Evolutionary conservation across 352 stramenopile species (phyloP), one percentile per base, ranked within the genome.

Genomic region (Thalassiosira hispida): DNA sequence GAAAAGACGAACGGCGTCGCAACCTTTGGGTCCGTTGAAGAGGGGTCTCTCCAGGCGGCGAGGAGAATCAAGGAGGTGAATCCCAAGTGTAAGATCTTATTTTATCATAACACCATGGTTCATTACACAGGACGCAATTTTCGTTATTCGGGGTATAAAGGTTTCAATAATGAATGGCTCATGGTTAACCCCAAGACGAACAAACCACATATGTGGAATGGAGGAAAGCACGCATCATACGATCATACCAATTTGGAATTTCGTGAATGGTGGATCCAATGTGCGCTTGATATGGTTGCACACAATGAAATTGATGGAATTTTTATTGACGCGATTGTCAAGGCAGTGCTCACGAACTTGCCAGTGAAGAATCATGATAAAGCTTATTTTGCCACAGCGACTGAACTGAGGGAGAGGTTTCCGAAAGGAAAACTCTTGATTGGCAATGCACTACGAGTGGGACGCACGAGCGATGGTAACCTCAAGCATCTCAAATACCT

Each of bases 91-190:
- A 82, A 82, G 38, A 73, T 74, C 20, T 57, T 82, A 7, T 82
- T 82, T 64, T 82, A 82, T 55, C 38, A 73, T 40, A 77, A 81
- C 73, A 40, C 57, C 14, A 76, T 81, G 73, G 63, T 76, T 47
- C 73, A 81, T 40, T 81, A 81, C 62, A 23, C 18, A 2, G 61
- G 62, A 22, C n/a, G n/a, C n/a, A n/a, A n/a, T n/a, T n/a, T n/a
- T n/a, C n/a, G n/a, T n/a, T 82, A 82, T 64, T 23, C 14, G 9
- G 59, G 66, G 0, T 77, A 82, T 53, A n/a, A 64, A 25, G 33
- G 52, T 25, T 82, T 67, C 29, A 53, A 72, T 11, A 27, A 68
- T 11, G 65, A 72, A 40, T 82, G 74, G 74, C 40, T 52, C 0
- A 67, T 55, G 12, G 27, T 44, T 14, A 57, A 71, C 38, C 35